Evolutionary conservation across 2,329 filamentous ascomycete species (phyloP), one percentile per base, ranked within the genome.

Genomic region (Xylaria digitata): DNA sequence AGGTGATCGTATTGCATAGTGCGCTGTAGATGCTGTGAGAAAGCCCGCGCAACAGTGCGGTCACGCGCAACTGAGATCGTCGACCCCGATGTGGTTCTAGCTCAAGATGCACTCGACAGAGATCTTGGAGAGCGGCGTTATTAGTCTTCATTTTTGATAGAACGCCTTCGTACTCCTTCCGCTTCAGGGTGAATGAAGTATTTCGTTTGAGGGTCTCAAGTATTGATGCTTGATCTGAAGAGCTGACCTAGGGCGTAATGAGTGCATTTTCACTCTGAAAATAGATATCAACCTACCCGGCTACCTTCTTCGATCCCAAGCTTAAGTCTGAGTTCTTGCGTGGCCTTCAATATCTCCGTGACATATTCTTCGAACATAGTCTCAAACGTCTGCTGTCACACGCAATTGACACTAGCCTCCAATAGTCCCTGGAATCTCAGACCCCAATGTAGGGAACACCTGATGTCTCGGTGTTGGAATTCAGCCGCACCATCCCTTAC

Each of bases 371-470:
- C 60, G 26, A 66, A 60, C 52, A 60, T 37, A 64, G 13, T 7
- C 61, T 63, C 5, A 50, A 26, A n/a, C 60, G 60, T 9, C 56
- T 65, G 4, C n/a, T n/a, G n/a, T n/a, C n/a, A n/a, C n/a, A n/a
- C n/a, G n/a, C n/a, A n/a, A n/a, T n/a, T n/a, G n/a, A n/a, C n/a
- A n/a, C n/a, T n/a, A n/a, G n/a, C n/a, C n/a, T n/a, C n/a, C n/a
- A n/a, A n/a, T n/a, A n/a, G n/a, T n/a, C n/a, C n/a, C n/a, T n/a
- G n/a, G n/a, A n/a, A n/a, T n/a, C n/a, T n/a, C n/a, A n/a, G n/a
- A n/a, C n/a, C n/a, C n/a, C n/a, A n/a, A n/a, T n/a, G n/a, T n/a
- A n/a, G n/a, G n/a, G n/a, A n/a, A n/a, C n/a, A n/a, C n/a, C n/a
- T n/a, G n/a, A n/a, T n/a, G n/a, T n/a, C n/a, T n/a, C n/a, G n/a